Evolutionary conservation across 768 basidiomycete species (phyloP), one percentile per base, ranked within the genome.

Genomic region (Saitozyma podzolica): DNA sequence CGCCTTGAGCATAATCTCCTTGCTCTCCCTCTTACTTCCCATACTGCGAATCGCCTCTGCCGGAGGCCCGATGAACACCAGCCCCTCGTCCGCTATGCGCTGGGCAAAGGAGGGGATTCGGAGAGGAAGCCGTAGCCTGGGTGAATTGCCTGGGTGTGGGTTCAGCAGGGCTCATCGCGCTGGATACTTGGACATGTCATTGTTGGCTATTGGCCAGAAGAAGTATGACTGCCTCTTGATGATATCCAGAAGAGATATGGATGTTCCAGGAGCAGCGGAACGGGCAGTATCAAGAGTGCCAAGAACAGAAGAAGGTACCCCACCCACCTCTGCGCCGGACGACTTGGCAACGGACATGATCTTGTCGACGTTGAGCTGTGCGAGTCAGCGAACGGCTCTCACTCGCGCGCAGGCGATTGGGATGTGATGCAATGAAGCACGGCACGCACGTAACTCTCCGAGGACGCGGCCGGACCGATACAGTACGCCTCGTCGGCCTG

Each of bases 1-100:
- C 60, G 93, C 93, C 68, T 85, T 90, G 90, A 85, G 84, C 92
- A 95, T 94, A 73, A 95, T 95, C 62, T 90, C 92, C 82, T 97
- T 97, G 45, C 91, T 93, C 83, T 94, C 92, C 89, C 92, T 91
- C 83, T 97, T 96, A 0, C 91, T 93, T 1, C 93, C 94, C 94
- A 96, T 97, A 71, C 88, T 90, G 13, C 89, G 81, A 65, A 97
- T 97, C 40, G 94, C 92, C 68, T 84, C 85, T 0, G 89, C 84
- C 2, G 93, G 90, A 14, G 94, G 93, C 0, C 93, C 93, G 64
- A 97, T 92, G 74, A 94, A 96, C 3, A 89, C 85, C 65, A 97
- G 86, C 0, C 91, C 90, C 70, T 88, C 89, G 50, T 85, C 80
- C n/a, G 86, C 85, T 10, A 96, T 84, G 49, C 80, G 82, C 71